Evolutionary conservation across 805 yeast genomes (phyloP).

Genomic region (Cyberlindnera nakhonratchasimensis): DNA sequence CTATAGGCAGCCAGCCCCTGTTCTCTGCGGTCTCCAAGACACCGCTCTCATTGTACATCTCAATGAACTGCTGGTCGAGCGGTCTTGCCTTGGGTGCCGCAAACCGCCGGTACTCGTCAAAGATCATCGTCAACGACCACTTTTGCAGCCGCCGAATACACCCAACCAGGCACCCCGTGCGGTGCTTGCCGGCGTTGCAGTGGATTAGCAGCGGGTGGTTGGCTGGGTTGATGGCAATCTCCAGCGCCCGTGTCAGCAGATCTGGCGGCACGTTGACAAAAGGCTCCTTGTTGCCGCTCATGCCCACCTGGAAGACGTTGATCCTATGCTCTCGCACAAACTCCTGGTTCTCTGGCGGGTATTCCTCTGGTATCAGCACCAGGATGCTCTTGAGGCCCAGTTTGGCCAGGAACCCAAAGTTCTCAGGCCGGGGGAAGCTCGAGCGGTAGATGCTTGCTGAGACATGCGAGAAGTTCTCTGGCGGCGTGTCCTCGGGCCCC

Average conservation of each 20-base stretch:
- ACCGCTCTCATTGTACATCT: constrained; percentile 70
- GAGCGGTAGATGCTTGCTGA: constrained; percentile 76
- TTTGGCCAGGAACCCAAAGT: constrained; percentile 63
- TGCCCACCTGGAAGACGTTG: constrained; percentile 77
- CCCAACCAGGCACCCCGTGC: constrained; percentile 96
- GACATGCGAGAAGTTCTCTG: constrained; percentile 90
- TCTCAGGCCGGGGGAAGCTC: constrained; percentile 85
- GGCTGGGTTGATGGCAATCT: constrained; percentile 74
- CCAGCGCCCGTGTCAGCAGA: constrained; percentile 73
- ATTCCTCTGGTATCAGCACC: constrained; percentile 87
- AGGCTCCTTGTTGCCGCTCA: constrained; percentile 95
- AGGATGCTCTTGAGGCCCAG: constrained; percentile 69
- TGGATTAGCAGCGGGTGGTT: constrained; percentile 93
- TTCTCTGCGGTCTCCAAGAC: constrained; percentile 52
- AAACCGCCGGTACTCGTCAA: constrained; percentile 92
- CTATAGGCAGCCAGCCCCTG: constrained; percentile 60
- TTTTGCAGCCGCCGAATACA: constrained; percentile 83
- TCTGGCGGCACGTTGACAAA: constrained; percentile 73
- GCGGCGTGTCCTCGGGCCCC: constrained; percentile 44
- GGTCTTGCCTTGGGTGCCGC: constrained; percentile 96
- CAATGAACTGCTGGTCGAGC: constrained; percentile 93
- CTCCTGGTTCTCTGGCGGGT: constrained; percentile 71
- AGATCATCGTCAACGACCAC: constrained; percentile 92
- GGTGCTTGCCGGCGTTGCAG: constrained; percentile 94
- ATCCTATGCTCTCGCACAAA: constrained; percentile 63